These are phyloP conservation scores for Pseudogymnoascus destructans DNA, from an alignment of 2,329 filamentous ascomycete genomes.

Conservation along the genomic window DNA sequence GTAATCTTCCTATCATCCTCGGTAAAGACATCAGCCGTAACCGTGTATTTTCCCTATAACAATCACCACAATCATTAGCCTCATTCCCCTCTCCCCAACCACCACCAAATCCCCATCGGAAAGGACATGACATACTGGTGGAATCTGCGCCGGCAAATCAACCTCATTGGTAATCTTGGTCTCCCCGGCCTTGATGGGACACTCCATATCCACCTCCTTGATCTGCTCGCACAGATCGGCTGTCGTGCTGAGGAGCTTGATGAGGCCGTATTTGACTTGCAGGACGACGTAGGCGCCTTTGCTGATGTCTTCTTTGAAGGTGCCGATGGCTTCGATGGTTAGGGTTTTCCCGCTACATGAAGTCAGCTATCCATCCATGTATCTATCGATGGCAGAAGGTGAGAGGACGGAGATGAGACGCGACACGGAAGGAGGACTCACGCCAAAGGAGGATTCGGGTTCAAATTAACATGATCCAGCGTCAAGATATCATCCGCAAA, in stretches of 20 bases:
- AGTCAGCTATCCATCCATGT: not conserved
- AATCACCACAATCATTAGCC: not conserved
- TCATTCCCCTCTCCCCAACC: too few relatives aligned
- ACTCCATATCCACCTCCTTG: conserved; percentile 74
- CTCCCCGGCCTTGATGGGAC: conserved; percentile 71
- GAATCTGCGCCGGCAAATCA: conserved; percentile 73
- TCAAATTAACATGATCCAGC: conserved; percentile 68
- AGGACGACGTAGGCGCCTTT: conserved; percentile 71
- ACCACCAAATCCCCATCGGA: too few relatives aligned
- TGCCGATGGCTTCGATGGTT: conserved; percentile 64
- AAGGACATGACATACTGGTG: conserved; percentile 53
- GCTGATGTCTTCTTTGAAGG: conserved; percentile 57
- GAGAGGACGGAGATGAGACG: conserved; percentile 12
- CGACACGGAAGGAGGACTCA: conserved; percentile 36
- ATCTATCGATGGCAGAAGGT: not conserved
- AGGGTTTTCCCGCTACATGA: conserved; percentile 58
- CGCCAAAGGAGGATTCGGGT: conserved; percentile 77
- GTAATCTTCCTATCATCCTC: conserved; percentile 63
- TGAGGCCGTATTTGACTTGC: conserved; percentile 86
- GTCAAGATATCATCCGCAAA: conserved; percentile 57
- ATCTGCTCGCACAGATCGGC: conserved; percentile 84
- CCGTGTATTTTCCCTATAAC: conserved; percentile 71
- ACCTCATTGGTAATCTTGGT: conserved; percentile 67
- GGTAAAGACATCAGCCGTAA: conserved; percentile 73
- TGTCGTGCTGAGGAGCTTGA: conserved; percentile 69